A percentile compares a stretch with the other conserved stretches of the same genome.
Conservation (phyloP, 192 early-diverging fungal genomes). For the Dissophora globulifera region DNA sequence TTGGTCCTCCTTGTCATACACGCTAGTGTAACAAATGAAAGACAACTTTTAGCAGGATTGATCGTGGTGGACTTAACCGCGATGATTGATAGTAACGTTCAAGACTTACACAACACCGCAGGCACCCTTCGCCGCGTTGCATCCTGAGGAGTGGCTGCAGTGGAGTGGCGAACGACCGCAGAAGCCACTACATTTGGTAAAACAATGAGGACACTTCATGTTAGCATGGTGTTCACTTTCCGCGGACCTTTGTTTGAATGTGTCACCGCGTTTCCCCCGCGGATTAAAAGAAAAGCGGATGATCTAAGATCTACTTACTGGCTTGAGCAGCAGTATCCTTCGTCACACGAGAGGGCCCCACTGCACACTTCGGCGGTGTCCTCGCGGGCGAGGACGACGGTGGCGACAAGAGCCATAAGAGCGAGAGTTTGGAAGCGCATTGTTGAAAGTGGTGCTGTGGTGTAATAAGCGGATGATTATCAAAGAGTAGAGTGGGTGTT, state of each 20-base stretch:
- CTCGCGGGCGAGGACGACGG: constrained; percentile 14
- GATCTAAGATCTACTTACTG: constrained; percentile 20
- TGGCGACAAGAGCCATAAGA: constrained; percentile 5
- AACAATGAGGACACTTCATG: background rate
- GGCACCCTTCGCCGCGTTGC: constrained; percentile 52
- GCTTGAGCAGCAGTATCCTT: constrained; percentile 39
- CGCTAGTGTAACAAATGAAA: constrained; percentile 2
- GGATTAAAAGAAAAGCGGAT: background rate
- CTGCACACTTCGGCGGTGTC: constrained; percentile 15
- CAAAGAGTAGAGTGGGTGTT: no score
- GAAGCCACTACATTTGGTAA: constrained; percentile 22
- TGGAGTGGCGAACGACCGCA: constrained; percentile 20
- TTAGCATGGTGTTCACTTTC: no score
- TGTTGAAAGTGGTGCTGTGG: no score
- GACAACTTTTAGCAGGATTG: background rate
- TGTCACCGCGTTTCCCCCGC: background rate
- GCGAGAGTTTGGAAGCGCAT: constrained; percentile 27
- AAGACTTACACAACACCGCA: constrained; percentile 58
- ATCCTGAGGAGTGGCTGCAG: constrained; percentile 47
- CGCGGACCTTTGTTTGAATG: no score
- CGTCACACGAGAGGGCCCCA: constrained; percentile 17
- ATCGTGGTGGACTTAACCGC: no score
- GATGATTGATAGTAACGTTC: no score
- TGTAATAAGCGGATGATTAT: no score
- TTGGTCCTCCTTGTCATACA: constrained; percentile 24